Base-by-base conservation (phyloP, 1,284 basidiomycete genomes). In the Puccinia triticina region DNA sequence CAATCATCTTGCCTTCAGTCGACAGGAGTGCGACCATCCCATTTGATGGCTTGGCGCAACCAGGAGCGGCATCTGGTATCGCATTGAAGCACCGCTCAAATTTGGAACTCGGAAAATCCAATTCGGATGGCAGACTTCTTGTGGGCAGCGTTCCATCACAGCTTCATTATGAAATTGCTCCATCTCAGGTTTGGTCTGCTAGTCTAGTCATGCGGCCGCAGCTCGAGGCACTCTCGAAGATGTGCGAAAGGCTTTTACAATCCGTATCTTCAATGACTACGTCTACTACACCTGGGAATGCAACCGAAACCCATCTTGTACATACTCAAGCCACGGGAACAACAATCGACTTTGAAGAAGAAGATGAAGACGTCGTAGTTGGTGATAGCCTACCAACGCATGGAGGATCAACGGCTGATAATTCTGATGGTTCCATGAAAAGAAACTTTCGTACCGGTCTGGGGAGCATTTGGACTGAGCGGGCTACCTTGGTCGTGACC, bases 321-420 rank as follows among this genome's bases (percentile, higher is more conserved):
- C 59, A 73, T n/a, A 82, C 72, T 57, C 72, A 75, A 75, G 55
- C 46, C 71, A 50, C 23, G 12, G 71, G 61, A 43, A 82, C 53
- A 1, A 73, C 50, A 46, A 73, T 82, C 18, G 37, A 74, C 57
- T 82, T 82, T 75, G 55, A 81, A 34, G 71, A 81, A 57, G 67
- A 80, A n/a, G 50, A 80, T 11, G 80, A 82, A 53, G 78, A 80
- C 43, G 14, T 57, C 26, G 18, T 32, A 40, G 55, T n/a, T 32
- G 43, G 46, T 10, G 43, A 50, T 12, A 34, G 8, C 26, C n/a
- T 32, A 29, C 57, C 64, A 29, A 10, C 53, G 29, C 72, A n/a
- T n/a, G 61, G 55, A 23, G 50, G 48, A 21, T 71, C 77, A 34
- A 32, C 61, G 72, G 16, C 40, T 48, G 18, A 23, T 18, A 32